Conservation (phyloP, 2,329 filamentous ascomycete genomes). For the Aspergillus versicolor region DNA sequence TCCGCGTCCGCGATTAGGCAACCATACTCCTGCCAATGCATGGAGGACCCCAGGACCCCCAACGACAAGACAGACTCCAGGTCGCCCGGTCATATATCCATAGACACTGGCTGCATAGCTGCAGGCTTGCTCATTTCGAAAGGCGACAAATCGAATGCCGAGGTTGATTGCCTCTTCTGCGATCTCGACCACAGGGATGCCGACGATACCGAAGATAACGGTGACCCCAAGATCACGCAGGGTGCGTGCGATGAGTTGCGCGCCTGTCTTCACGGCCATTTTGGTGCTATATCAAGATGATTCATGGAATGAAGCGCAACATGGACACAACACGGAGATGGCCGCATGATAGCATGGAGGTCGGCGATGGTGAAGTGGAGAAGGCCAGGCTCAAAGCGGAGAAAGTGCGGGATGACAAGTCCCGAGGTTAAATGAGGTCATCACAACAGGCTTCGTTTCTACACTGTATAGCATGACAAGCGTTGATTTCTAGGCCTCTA, state of each 20-base stretch:
- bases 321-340: background rate
- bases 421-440: constrained; percentile 12
- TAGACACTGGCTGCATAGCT: constrained; percentile 60
- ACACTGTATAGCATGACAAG: background rate
- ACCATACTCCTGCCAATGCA: constrained; percentile 54
- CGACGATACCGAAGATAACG: constrained; percentile 55
- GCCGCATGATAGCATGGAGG: background rate
- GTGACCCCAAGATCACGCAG: constrained; percentile 50
- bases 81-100: constrained; percentile 57
- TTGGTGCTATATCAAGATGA: background rate
- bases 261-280: constrained; percentile 37
- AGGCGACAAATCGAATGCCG: constrained; percentile 59
- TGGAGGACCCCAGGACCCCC: constrained; percentile 60
- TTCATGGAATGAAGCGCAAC: background rate
- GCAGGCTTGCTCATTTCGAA: constrained; percentile 60
- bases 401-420: constrained; percentile 9
- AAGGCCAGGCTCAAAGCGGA: constrained; percentile 4
- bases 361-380: background rate
- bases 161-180: constrained; percentile 57
- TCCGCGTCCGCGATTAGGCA: background rate
- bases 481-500: background rate
- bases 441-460: background rate
- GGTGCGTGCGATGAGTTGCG: constrained; percentile 49
- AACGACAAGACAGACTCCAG: constrained; percentile 59
- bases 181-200: constrained; percentile 58